Percentiles rank a stretch among this genome's conserved stretches.
Conservation (phyloP, 2,329 filamentous ascomycete species). For the Coleophoma crateriformis region DNA sequence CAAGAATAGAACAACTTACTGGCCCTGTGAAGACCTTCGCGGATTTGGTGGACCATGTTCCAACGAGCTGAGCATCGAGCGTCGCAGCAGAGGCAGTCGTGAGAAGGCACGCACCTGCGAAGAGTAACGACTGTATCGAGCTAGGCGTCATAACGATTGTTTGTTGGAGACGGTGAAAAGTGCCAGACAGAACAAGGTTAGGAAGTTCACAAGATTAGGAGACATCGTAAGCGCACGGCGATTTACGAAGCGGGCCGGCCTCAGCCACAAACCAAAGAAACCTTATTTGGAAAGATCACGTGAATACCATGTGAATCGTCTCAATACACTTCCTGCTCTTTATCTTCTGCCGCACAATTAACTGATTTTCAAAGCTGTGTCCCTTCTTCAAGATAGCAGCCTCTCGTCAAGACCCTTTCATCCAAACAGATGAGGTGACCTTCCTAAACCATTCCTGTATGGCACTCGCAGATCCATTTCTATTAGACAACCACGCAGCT, state of each 20-base stretch:
- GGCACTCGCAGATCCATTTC: too few relatives aligned
- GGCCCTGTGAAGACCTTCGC: slow-evolving; percentile 64
- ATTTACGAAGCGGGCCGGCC: neutral
- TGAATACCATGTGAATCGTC: too few relatives aligned
- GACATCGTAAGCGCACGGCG: neutral
- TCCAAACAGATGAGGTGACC: too few relatives aligned
- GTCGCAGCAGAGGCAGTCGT: slow-evolving; percentile 27
- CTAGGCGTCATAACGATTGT: slow-evolving; percentile 11
- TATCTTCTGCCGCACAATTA: too few relatives aligned
- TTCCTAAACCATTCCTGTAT: too few relatives aligned
- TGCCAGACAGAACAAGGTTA: neutral
- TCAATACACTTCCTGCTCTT: too few relatives aligned
- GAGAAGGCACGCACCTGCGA: slow-evolving; percentile 19
- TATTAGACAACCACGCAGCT: too few relatives aligned
- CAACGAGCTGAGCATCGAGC: slow-evolving; percentile 47
- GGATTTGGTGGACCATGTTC: slow-evolving; percentile 69
- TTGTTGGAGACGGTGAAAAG: slow-evolving; percentile 5
- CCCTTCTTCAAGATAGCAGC: too few relatives aligned
- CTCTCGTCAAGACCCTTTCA: too few relatives aligned
- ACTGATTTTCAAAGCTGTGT: too few relatives aligned
- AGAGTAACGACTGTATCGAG: slow-evolving; percentile 29
- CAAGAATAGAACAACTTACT: slow-evolving; percentile 39
- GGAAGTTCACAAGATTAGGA: neutral
- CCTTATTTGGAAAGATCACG: too few relatives aligned
- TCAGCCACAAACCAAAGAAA: too few relatives aligned